These are phyloP conservation scores for Papiliotrema fonsecae DNA, from an alignment of 1,284 basidiomycete species.

Conservation along the genomic window DNA sequence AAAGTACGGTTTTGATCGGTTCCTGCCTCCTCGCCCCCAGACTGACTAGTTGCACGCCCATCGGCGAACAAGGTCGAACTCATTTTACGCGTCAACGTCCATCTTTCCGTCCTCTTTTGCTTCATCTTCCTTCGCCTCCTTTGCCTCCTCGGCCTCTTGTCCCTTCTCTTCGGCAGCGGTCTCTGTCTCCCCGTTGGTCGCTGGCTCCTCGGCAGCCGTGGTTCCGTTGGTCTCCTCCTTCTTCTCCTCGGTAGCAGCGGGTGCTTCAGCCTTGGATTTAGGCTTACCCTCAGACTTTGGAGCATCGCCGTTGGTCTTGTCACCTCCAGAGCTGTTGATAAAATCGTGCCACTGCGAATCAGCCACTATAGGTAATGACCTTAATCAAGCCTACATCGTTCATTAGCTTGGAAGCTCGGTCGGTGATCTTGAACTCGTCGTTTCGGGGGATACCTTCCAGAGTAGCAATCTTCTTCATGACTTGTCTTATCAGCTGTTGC, in stretches of 20 bases:
- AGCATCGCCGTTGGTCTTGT: constrained; percentile 48
- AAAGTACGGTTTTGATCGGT: too few species aligned
- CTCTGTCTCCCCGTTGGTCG: neutral
- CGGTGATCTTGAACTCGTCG: constrained; percentile 78
- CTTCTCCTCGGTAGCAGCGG: constrained; percentile 10
- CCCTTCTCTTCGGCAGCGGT: too few species aligned
- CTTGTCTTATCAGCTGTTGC: constrained; percentile 43
- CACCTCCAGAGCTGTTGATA: constrained; percentile 18
- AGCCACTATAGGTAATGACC: neutral
- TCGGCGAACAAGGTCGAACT: too few species aligned
- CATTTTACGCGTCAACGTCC: constrained; percentile 19
- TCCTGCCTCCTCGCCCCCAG: too few species aligned
- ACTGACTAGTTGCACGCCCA: too few species aligned
- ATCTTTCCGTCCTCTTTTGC: constrained; percentile 12
- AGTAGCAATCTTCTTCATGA: constrained; percentile 88
- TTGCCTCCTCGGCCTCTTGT: neutral
- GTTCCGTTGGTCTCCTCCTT: constrained; percentile 13
- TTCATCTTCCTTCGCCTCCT: constrained; percentile 5
- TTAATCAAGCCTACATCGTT: constrained; percentile 33
- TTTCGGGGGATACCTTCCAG: constrained; percentile 70
- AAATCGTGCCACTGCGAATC: constrained; percentile 22
- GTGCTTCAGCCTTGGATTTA: constrained; percentile 5
- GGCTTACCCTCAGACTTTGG: constrained; percentile 2
- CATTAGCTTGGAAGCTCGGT: constrained; percentile 56
- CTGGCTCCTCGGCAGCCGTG: constrained; percentile 13